phyloP scores from a whole-genome alignment of 2,329 filamentous ascomycete species.

The Monilinia aucupariae region DNA sequence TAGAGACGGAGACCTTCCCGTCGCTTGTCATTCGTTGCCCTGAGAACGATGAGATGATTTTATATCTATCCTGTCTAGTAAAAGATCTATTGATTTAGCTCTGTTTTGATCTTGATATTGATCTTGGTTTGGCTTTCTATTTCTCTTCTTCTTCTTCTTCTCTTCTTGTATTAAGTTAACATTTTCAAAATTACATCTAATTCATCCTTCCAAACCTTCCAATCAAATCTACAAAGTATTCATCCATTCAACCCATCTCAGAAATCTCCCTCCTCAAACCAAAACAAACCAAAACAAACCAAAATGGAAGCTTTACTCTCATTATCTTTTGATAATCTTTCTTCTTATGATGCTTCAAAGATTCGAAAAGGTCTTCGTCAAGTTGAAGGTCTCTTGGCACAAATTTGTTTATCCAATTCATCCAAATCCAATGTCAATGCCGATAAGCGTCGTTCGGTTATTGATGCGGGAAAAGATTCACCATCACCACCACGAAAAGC shows the following conservation, averaged over 20 bases:
- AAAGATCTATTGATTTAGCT: neutral
- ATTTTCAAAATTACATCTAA: neutral
- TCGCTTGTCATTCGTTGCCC: constrained; percentile 7
- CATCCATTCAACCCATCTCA: neutral
- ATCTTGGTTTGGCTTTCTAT: too few species aligned
- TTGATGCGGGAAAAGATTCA: constrained; percentile 37
- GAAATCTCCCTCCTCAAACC: too few species aligned
- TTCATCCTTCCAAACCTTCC: constrained; percentile 14
- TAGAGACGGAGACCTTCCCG: constrained; percentile 1
- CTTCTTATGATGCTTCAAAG: constrained; percentile 82
- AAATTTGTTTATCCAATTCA: constrained; percentile 73
- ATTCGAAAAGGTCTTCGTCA: constrained; percentile 91
- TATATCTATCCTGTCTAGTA: neutral
- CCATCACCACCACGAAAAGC: constrained; percentile 46
- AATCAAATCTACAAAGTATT: too few species aligned
- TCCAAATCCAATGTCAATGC: constrained; percentile 18
- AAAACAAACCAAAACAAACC: constrained; percentile 19
- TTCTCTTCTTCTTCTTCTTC: constrained; percentile 5
- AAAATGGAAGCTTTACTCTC: constrained; percentile 92
- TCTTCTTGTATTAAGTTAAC: constrained; percentile 23
- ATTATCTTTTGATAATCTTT: constrained; percentile 79
- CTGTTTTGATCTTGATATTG: too few species aligned
- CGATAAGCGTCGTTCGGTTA: constrained; percentile 30
- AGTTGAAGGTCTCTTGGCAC: constrained; percentile 87
- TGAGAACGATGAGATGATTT: neutral